Evolutionary conservation across 139 green algal species (phyloP), one percentile per base, ranked within the genome.

Genomic region (Diplosphaera chodatii): DNA sequence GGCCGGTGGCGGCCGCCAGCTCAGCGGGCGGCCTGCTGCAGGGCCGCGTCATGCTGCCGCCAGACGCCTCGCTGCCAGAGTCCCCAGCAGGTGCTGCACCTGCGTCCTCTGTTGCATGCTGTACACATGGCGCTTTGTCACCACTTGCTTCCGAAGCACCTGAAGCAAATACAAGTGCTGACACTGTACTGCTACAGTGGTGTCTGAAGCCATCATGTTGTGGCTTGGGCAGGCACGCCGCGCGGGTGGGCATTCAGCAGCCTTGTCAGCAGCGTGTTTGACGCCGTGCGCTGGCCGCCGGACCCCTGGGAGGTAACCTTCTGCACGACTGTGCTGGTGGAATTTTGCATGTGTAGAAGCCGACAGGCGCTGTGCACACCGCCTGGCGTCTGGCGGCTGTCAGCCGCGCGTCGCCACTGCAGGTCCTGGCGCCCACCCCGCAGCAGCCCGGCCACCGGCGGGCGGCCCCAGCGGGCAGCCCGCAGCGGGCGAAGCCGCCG

Each of bases 271-370:
- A 59, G 48, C 48, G 48, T 59, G 75, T 37, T 86, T 32, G 81
- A 82, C 29, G 72, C 79, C 23, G 67, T 86, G 40, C n/a, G 78
- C 0, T 86, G 81, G 81, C 75, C 81, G 10, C 66, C 73, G 18
- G 79, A 84, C 59, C 79, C 79, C 66, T 81, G 71, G 75, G 68
- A 72, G 4, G 68, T 78, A 16, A n/a, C n/a, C n/a, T n/a, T n/a
- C n/a, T n/a, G n/a, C n/a, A n/a, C n/a, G n/a, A n/a, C n/a, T n/a
- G n/a, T n/a, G n/a, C n/a, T n/a, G n/a, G n/a, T n/a, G n/a, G n/a
- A n/a, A n/a, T n/a, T n/a, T n/a, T n/a, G n/a, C n/a, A n/a, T n/a
- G n/a, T n/a, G n/a, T n/a, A n/a, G n/a, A n/a, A n/a, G n/a, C n/a
- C n/a, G n/a, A n/a, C n/a, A n/a, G n/a, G n/a, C n/a, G n/a, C n/a